A percentile compares a stretch with the other conserved stretches of the same genome.
Evolutionary conservation across 2,329 filamentous ascomycete genomes (phyloP).

Genomic region (Cytospora mali): DNA sequence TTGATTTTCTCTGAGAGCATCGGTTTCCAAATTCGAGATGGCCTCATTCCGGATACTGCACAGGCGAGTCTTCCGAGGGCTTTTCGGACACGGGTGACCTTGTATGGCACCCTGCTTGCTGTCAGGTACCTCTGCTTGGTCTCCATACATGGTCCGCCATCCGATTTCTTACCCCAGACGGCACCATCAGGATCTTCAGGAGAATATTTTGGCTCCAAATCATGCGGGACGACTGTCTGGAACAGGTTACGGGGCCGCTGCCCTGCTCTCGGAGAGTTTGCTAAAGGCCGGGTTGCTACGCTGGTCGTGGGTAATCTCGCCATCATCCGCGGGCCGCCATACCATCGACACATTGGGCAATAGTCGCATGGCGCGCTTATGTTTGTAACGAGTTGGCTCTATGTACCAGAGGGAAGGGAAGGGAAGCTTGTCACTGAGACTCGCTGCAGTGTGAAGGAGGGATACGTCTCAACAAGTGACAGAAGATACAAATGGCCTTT

Average conservation of each 20-base stretch:
- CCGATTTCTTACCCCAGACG: constrained; percentile 27
- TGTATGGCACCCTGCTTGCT: constrained; percentile 16
- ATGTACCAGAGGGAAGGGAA: not conserved
- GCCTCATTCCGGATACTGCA: constrained; percentile 17
- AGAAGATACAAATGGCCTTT: not conserved
- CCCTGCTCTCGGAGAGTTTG: not conserved
- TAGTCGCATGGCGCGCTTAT: constrained; percentile 12
- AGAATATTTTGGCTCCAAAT: constrained; percentile 14
- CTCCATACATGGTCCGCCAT: constrained; percentile 14
- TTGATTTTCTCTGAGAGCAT: constrained; percentile 25
- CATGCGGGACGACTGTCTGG: constrained; percentile 25
- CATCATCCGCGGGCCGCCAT: constrained; percentile 19
- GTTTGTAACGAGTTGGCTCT: constrained; percentile 23
- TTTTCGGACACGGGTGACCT: constrained; percentile 17
- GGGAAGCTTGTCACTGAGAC: not conserved
- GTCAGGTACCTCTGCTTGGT: constrained; percentile 6
- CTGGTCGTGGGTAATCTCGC: constrained; percentile 18
- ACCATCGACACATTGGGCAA: constrained; percentile 10
- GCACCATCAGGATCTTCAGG: constrained; percentile 28
- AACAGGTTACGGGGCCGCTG: constrained; percentile 8
- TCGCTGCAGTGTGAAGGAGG: constrained; percentile 8
- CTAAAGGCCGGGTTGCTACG: constrained; percentile 4
- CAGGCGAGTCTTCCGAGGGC: constrained; percentile 8
- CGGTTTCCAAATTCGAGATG: constrained; percentile 27
- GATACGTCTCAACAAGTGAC: constrained; percentile 10